Conservation (phyloP, 1,139 yeast genomes). For the Suhomyces coccinellae region DNA sequence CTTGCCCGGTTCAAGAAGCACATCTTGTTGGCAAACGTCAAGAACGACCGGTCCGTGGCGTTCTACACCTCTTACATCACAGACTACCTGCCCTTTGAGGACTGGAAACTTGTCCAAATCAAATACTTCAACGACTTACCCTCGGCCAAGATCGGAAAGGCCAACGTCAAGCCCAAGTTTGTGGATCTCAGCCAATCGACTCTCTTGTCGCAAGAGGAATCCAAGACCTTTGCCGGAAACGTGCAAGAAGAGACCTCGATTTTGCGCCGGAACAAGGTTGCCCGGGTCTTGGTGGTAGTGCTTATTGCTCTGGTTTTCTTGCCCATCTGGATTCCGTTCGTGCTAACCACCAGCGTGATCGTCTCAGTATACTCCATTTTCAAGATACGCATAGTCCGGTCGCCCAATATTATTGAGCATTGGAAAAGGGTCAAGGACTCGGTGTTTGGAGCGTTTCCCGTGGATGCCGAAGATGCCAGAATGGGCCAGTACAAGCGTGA, state of each 20-base stretch:
- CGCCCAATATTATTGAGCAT: constrained; percentile 30
- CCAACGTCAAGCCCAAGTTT: constrained; percentile 49
- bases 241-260: constrained; percentile 43
- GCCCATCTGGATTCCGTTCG: constrained; percentile 56
- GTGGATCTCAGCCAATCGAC: constrained; percentile 49
- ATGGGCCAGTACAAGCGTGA: constrained; percentile 35
- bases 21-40: constrained; percentile 67
- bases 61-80: constrained; percentile 56
- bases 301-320: constrained; percentile 34
- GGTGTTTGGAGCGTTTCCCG: constrained; percentile 34
- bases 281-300: constrained; percentile 32
- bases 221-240: constrained; percentile 25
- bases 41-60: constrained; percentile 67
- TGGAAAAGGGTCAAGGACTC: constrained; percentile 37
- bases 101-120: constrained; percentile 41
- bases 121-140: constrained; percentile 43
- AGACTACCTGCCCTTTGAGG: constrained; percentile 49
- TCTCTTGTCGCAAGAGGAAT: constrained; percentile 17
- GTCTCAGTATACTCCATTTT: constrained; percentile 40
- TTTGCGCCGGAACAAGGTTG: constrained; percentile 29
- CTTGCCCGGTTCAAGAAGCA: constrained; percentile 57
- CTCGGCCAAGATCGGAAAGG: constrained; percentile 32
- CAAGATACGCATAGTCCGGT: constrained; percentile 28
- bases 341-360: constrained; percentile 41
- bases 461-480: constrained; percentile 35